Base-by-base conservation (phyloP, 2,329 filamentous ascomycete genomes). In the Tolypocladium tundrense region DNA sequence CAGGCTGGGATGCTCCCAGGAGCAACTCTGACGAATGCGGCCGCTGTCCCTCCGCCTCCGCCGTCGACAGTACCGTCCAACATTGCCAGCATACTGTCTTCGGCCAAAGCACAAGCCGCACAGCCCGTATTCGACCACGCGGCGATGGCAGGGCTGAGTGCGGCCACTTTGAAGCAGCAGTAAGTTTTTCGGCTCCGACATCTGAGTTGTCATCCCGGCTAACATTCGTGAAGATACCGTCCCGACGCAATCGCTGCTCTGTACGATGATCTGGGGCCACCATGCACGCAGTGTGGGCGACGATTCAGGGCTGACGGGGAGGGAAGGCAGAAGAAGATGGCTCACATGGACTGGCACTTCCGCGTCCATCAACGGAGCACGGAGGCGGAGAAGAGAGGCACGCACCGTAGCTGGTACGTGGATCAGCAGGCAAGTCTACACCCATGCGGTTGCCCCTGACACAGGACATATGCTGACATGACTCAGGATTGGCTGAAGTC, bases 301-400 rank as follows among this genome's bases (percentile, higher is more conserved):
- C 87, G 94, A 2, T 99, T 99, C 71, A 82, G 82, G 57, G 83
- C 83, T 5, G 89, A 90, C 54, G 84, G 86, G 14, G 85, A 89
- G 62, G 93, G 93, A 14, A 88, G 85, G 66, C 86, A 87, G 69
- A 89, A 88, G 77, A 97, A 97, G 76, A 90, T 87, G 31, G 85
- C 88, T 3, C 94, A 99, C 70, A 87, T 99, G 79, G 94, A 99
- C 73, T 99, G 94, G 94, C 94, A 99, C 73, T 99, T 99, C 75
- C 87, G 88, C 58, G 92, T 93, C 31, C 93, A 97, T 68, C 88
- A 92, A 67, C 87, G 91, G 52, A 90, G 95, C 73, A 86, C 86
- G 3, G 93, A 97, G 65, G 87, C 89, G 16, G 86, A 90, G 67
- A 93, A 90, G 70, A 84, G 90, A 60, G 91, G 90, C 39, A 89